Evolutionary conservation across 2,329 filamentous ascomycete species (phyloP).

Genomic region (Zasmidium cellare): DNA sequence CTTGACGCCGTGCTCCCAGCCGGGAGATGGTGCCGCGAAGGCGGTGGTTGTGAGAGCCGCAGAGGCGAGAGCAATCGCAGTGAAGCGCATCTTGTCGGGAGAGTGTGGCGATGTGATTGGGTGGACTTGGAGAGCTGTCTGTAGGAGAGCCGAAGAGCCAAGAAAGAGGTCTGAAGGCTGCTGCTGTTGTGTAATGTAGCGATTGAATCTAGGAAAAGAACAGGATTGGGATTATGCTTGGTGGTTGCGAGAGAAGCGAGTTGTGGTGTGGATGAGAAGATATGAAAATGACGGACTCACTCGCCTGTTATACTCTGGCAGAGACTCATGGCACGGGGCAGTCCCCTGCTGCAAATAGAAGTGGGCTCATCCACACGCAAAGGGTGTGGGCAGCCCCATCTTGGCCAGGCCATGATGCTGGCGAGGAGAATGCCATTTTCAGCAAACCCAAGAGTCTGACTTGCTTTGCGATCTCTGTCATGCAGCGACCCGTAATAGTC

Average conservation of each 20-base stretch:
- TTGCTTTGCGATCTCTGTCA: conserved; percentile 6
- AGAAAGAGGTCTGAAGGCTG: not conserved
- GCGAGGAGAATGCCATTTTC: not conserved
- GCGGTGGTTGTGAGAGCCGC: conserved; percentile 19
- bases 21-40: conserved; percentile 21
- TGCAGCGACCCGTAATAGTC: conserved; percentile 7
- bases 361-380: conserved; percentile 2
- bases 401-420: conserved; percentile 2
- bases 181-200: conserved; percentile 3
- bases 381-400: not conserved
- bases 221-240: not conserved
- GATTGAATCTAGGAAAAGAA: conserved; percentile 6
- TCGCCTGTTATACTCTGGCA: not conserved
- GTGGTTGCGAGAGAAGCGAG: not conserved
- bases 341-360: conserved; percentile 7
- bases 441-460: conserved; percentile 2
- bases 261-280: not conserved
- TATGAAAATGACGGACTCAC: not conserved
- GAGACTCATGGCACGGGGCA: not conserved
- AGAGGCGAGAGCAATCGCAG: conserved; percentile 22
- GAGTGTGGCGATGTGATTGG: conserved; percentile 7
- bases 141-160: not conserved
- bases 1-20: conserved; percentile 10
- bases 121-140: not conserved
- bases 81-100: conserved; percentile 22